Conservation (phyloP, 2,329 filamentous ascomycete species). For the Claviceps sorghi region DNA sequence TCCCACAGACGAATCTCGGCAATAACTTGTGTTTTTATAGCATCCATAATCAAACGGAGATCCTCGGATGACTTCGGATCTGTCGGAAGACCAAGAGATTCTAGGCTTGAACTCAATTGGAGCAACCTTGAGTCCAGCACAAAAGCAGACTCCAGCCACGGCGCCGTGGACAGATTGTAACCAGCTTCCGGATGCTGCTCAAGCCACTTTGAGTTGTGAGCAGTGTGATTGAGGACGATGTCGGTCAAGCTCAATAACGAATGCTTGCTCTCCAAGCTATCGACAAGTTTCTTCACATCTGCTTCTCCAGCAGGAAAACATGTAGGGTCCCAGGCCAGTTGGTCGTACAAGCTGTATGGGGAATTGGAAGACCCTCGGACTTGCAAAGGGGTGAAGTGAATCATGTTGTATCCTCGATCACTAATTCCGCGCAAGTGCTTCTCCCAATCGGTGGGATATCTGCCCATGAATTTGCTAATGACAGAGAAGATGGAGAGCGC, state of each 20-base stretch:
- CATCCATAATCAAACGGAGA: constrained; percentile 67
- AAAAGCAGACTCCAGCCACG: constrained; percentile 54
- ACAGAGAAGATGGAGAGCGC: constrained; percentile 85
- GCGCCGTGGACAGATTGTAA: constrained; percentile 85
- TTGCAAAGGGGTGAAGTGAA: constrained; percentile 94
- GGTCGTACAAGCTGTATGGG: constrained; percentile 91
- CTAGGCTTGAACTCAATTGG: constrained; percentile 63
- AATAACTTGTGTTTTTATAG: constrained; percentile 68
- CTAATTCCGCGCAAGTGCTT: constrained; percentile 78
- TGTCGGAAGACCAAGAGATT: constrained; percentile 58
- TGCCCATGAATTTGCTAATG: constrained; percentile 96
- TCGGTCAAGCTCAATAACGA: constrained; percentile 81
- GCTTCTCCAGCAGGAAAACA: constrained; percentile 75
- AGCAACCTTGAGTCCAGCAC: constrained; percentile 48
- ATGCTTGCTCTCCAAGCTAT: constrained; percentile 71
- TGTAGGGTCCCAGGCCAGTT: constrained; percentile 68
- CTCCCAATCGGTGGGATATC: constrained; percentile 81
- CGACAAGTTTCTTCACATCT: constrained; percentile 63
- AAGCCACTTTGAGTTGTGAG: constrained; percentile 88
- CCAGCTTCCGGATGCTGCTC: constrained; percentile 88
- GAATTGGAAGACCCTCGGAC: constrained; percentile 82
- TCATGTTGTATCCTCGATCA: constrained; percentile 92
- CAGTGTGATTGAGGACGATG: constrained; percentile 96
- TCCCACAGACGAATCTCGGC: constrained; percentile 75
- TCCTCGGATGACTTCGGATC: constrained; percentile 58